A percentile compares a stretch with the other conserved stretches of the same genome.
These are phyloP conservation scores for Trametes elegans DNA, from an alignment of 768 basidiomycete genomes.

Conservation along the genomic window DNA sequence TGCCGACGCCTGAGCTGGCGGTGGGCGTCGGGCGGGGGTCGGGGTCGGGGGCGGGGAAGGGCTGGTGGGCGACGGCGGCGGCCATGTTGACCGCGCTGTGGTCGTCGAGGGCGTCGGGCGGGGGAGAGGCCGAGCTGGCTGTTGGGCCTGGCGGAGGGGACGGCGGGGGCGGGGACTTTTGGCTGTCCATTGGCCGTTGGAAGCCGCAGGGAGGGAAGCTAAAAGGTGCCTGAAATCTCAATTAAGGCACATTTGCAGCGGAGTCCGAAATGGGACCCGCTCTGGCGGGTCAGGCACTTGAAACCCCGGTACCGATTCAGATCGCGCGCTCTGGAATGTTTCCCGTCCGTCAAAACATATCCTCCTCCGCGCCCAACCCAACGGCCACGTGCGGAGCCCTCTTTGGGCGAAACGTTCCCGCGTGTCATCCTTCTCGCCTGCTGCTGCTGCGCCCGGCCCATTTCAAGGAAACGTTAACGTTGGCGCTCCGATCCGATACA, in stretches of 20 bases:
- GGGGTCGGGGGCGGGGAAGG: constrained; percentile 13
- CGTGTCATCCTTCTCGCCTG: not conserved
- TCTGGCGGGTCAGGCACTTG: constrained; percentile 20
- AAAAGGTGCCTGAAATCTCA: constrained; percentile 29
- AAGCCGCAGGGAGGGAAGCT: constrained; percentile 17
- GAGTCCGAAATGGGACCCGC: constrained; percentile 14
- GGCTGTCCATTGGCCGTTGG: constrained; percentile 23
- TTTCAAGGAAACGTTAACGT: constrained; percentile 13
- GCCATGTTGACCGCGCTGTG: constrained; percentile 22
- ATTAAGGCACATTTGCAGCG: constrained; percentile 25
- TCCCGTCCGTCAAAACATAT: constrained; percentile 3
- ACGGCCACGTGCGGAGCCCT: not conserved
- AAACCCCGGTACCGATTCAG: constrained; percentile 21
- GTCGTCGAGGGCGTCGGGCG: not conserved
- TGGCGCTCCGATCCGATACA: constrained; percentile 13
- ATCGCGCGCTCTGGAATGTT: not conserved
- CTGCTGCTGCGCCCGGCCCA: not conserved
- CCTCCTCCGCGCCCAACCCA: not conserved
- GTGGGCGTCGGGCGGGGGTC: constrained; percentile 12
- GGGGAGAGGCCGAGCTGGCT: not conserved
- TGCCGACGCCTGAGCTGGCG: constrained; percentile 17
- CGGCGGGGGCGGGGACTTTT: constrained; percentile 18
- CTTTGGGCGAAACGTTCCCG: not conserved
- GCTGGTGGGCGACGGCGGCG: constrained; percentile 25
- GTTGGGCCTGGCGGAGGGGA: not conserved